Conservation (phyloP, 2,329 filamentous ascomycete genomes). For the Ceratocystis papillata region DNA sequence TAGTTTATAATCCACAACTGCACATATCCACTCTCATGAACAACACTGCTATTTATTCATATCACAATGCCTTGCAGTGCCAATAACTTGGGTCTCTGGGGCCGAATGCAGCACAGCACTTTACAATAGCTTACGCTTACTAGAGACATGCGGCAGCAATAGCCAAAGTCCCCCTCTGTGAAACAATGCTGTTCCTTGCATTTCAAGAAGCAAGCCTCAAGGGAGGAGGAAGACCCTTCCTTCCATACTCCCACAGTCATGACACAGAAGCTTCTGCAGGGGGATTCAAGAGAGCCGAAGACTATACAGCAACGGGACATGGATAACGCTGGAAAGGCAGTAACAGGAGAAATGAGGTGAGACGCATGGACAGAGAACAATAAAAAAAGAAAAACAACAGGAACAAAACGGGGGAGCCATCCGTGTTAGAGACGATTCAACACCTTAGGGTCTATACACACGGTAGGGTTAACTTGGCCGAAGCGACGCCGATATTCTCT, state of each 20-base stretch:
- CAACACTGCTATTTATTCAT: not conserved
- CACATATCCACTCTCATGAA: not conserved
- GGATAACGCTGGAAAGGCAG: not conserved
- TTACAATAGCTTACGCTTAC: not conserved
- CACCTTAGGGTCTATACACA: not conserved
- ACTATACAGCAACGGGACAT: not conserved
- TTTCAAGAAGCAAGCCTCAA: not conserved
- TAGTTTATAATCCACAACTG: not conserved
- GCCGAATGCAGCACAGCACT: no score
- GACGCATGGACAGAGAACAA: not conserved
- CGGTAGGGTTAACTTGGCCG: not conserved
- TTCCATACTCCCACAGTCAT: not conserved
- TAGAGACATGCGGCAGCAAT: not conserved
- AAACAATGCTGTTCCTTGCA: conserved; percentile 4
- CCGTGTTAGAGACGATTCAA: not conserved
- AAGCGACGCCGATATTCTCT: not conserved
- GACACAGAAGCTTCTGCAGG: not conserved
- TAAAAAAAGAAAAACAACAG: not conserved
- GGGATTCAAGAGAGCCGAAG: not conserved
- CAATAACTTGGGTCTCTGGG: not conserved
- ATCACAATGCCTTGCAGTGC: not conserved
- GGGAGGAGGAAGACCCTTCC: not conserved
- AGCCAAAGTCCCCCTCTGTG: conserved; percentile 9
- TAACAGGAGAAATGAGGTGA: not conserved
- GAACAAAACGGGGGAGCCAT: not conserved